A percentile compares a stretch with the other conserved stretches of the same genome.
These are phyloP conservation scores for Hygrophorus russula DNA, from an alignment of 768 basidiomycete species.

Conservation along the genomic window DNA sequence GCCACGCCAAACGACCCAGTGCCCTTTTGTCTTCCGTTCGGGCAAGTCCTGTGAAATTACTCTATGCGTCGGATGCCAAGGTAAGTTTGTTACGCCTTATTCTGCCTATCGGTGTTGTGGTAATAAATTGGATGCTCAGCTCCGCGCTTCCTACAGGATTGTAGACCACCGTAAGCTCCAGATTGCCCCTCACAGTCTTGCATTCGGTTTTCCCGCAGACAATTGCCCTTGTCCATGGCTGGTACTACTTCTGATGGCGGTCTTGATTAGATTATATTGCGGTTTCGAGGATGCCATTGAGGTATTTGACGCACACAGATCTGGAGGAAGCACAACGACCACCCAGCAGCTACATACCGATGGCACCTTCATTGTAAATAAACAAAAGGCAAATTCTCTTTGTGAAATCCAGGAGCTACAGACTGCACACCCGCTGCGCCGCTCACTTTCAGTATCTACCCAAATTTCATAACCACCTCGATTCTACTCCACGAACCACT, in stretches of 20 bases:
- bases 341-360: too few species aligned
- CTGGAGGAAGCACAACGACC: constrained; percentile 67
- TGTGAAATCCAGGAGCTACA: too few species aligned
- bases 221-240: constrained; percentile 33
- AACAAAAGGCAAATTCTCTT: too few species aligned
- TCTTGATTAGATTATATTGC: constrained; percentile 58
- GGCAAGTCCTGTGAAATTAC: constrained; percentile 75
- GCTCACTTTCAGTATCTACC: too few species aligned
- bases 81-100: constrained; percentile 27
- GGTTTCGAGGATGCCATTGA: constrained; percentile 21
- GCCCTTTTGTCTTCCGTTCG: constrained; percentile 74
- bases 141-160: constrained; percentile 85
- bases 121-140: constrained; percentile 28
- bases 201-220: constrained; percentile 59
- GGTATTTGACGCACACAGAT: constrained; percentile 51
- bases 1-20: constrained; percentile 48
- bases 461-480: too few species aligned
- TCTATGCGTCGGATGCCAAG: constrained; percentile 70
- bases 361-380: too few species aligned
- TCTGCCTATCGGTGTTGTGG: not conserved
- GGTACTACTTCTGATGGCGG: not conserved
- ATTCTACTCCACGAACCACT: too few species aligned
- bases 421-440: too few species aligned
- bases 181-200: constrained; percentile 74
- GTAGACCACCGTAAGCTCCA: constrained; percentile 88